These are phyloP conservation scores for Ustilago hordei DNA, from an alignment of 1,284 basidiomycete species.

Conservation along the genomic window DNA sequence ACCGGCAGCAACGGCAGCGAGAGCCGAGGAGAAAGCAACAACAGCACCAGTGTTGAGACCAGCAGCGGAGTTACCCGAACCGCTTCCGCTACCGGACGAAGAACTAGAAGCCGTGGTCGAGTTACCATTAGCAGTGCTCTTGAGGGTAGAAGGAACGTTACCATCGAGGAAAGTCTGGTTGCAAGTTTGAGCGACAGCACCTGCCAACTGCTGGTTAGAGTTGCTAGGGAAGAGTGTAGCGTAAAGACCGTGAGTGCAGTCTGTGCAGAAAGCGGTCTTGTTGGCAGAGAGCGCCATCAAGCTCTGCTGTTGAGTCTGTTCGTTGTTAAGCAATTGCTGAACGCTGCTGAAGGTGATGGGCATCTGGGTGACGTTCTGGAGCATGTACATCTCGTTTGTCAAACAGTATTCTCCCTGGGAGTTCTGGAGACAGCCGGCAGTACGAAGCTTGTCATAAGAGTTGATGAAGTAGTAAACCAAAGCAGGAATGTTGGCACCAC, in stretches of 20 bases:
- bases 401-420: conserved; percentile 20
- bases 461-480: conserved; percentile 46
- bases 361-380: conserved; percentile 33
- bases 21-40: conserved; percentile 15
- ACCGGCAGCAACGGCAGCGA: conserved; percentile 40
- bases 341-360: conserved; percentile 22
- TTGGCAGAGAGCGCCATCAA: conserved; percentile 26
- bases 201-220: conserved; percentile 22
- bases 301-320: conserved; percentile 14
- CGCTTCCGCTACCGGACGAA: conserved; percentile 2
- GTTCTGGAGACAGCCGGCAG: conserved; percentile 32
- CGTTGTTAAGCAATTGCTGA: conserved; percentile 26
- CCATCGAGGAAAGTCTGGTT: conserved; percentile 30
- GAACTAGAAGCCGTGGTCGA: conserved; percentile 15
- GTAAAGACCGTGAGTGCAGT: conserved; percentile 47
- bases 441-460: conserved; percentile 33
- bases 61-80: conserved; percentile 7
- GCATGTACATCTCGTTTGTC: conserved; percentile 24
- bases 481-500: conserved; percentile 30
- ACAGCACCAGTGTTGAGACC: conserved; percentile 11
- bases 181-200: conserved; percentile 32
- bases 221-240: conserved; percentile 31
- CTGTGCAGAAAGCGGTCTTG: conserved; percentile 48
- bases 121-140: conserved; percentile 39
- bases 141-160: conserved; percentile 29